Percentiles rank a stretch among this genome's conserved stretches.
Evolutionary conservation across 2,329 filamentous ascomycete species (phyloP).

Genomic region (Pyrenophora graminea): DNA sequence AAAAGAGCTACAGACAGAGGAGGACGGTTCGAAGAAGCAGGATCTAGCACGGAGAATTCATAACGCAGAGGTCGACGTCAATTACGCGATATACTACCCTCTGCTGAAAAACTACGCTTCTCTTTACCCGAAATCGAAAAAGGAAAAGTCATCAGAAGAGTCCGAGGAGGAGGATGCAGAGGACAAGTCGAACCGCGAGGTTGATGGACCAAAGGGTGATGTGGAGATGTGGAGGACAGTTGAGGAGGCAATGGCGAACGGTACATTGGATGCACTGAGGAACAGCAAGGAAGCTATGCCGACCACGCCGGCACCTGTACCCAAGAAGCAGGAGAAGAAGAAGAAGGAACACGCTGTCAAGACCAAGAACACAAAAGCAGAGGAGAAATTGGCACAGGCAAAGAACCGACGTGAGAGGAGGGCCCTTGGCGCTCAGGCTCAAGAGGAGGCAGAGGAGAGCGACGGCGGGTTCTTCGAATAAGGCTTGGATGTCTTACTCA

Average conservation of each 20-base stretch:
- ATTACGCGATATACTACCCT: slow-evolving; percentile 75
- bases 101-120: slow-evolving; percentile 71
- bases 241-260: slow-evolving; percentile 66
- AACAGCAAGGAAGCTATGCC: slow-evolving; percentile 52
- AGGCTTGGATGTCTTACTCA: neutral
- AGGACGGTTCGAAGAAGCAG: slow-evolving; percentile 57
- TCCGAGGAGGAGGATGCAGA: slow-evolving; percentile 23
- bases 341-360: slow-evolving; percentile 16
- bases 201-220: slow-evolving; percentile 52
- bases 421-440: slow-evolving; percentile 20
- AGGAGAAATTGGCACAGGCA: slow-evolving; percentile 12
- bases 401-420: slow-evolving; percentile 29
- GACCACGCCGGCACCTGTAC: slow-evolving; percentile 14
- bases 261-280: slow-evolving; percentile 59
- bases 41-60: slow-evolving; percentile 63
- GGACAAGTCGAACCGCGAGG: slow-evolving; percentile 39
- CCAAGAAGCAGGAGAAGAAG: slow-evolving; percentile 26
- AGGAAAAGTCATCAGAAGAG: slow-evolving; percentile 28
- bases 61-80: slow-evolving; percentile 71
- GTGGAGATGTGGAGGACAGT: slow-evolving; percentile 70
- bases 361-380: slow-evolving; percentile 22
- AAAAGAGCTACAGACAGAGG: slow-evolving; percentile 58
- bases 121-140: slow-evolving; percentile 52
- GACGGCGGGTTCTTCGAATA: slow-evolving; percentile 48
- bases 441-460: slow-evolving; percentile 40